phyloP scores from a whole-genome alignment of 1,139 yeast species.

The Hansenula sp. region DNA sequence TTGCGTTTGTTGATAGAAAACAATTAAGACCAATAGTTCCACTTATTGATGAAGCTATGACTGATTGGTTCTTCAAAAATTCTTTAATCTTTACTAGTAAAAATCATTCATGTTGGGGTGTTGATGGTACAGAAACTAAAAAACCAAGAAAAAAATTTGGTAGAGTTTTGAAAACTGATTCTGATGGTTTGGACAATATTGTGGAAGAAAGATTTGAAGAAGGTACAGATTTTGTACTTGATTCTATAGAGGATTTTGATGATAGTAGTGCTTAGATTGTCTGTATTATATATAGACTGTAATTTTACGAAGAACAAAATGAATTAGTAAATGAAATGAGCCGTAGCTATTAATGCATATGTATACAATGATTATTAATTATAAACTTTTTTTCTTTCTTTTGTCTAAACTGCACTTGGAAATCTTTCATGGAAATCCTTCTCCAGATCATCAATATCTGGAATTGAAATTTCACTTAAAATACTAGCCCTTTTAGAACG shows the following conservation, averaged over 20 bases:
- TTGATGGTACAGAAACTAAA: slow-evolving; percentile 45
- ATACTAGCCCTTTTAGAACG: slow-evolving; percentile 30
- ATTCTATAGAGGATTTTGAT: slow-evolving; percentile 47
- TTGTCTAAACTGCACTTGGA: slow-evolving; percentile 38
- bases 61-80: slow-evolving; percentile 89
- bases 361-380: background rate
- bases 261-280: slow-evolving; percentile 12
- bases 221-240: slow-evolving; percentile 77
- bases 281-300: too few relatives aligned
- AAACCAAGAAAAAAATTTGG: slow-evolving; percentile 90
- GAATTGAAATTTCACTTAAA: slow-evolving; percentile 41
- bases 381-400: background rate
- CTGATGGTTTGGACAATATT: slow-evolving; percentile 72
- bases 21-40: slow-evolving; percentile 75
- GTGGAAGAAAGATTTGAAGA: slow-evolving; percentile 82
- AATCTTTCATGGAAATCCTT: slow-evolving; percentile 48
- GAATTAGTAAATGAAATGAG: background rate
- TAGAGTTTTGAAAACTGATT: slow-evolving; percentile 69
- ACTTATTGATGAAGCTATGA: slow-evolving; percentile 79
- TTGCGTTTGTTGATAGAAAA: slow-evolving; percentile 65
- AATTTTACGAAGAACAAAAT: too few relatives aligned
- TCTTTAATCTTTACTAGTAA: slow-evolving; percentile 77
- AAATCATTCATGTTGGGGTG: slow-evolving; percentile 76
- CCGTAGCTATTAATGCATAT: background rate
- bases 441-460: slow-evolving; percentile 55